A percentile compares a stretch with the other conserved stretches of the same genome.
Conservation (phyloP, 805 yeast species). For the Maudiozyma barnettii region DNA sequence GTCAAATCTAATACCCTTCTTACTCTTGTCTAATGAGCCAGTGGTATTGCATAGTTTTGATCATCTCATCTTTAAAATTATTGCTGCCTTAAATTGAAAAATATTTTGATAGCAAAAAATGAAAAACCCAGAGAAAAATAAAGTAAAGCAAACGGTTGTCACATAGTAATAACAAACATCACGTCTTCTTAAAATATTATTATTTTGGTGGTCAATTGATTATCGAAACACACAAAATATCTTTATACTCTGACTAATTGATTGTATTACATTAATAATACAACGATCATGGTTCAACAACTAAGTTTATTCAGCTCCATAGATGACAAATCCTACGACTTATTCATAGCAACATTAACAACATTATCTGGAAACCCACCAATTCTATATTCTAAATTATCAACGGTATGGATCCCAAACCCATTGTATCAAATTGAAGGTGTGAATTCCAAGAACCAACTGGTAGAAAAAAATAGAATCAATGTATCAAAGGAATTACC, state of each 20-base stretch:
- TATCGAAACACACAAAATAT: too few species aligned
- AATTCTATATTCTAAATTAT: slow-evolving; percentile 19
- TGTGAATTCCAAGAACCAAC: slow-evolving; percentile 23
- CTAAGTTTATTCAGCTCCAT: slow-evolving; percentile 22
- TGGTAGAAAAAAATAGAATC: slow-evolving; percentile 26
- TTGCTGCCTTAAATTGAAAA: too few species aligned
- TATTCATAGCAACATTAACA: slow-evolving; percentile 23
- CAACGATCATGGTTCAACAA: slow-evolving; percentile 25
- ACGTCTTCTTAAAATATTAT: too few species aligned
- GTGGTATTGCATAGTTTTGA: too few species aligned
- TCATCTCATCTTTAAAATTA: too few species aligned
- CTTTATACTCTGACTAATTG: too few species aligned
- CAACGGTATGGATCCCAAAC: slow-evolving; percentile 24
- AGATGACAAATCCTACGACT: slow-evolving; percentile 23
- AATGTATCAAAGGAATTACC: slow-evolving; percentile 21
- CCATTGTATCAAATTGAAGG: slow-evolving; percentile 19
- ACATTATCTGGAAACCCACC: slow-evolving; percentile 26
- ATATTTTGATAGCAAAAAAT: not conserved
- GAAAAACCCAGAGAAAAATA: not conserved
- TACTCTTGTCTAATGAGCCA: too few species aligned
- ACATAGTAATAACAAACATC: too few species aligned
- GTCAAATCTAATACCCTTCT: not conserved
- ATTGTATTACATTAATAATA: not conserved
- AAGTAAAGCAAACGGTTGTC: too few species aligned
- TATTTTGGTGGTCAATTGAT: too few species aligned